These are phyloP conservation scores for Solanum megistacrolobum DNA, from an alignment of 257 asterid genomes.

Conservation along the genomic window DNA sequence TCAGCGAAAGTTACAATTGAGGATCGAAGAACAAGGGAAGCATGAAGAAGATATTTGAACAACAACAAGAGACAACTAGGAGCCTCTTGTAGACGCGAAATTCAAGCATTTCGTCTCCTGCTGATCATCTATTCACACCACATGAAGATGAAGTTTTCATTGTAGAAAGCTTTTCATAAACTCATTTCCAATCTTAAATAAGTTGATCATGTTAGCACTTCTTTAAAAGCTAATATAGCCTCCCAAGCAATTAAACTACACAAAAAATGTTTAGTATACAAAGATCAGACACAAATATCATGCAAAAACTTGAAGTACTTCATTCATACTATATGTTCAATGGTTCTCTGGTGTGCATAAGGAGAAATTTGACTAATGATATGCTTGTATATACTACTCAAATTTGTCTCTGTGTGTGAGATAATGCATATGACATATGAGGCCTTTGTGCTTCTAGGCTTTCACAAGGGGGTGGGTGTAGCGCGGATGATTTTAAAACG, in stretches of 20 bases:
- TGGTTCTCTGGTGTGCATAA: neutral
- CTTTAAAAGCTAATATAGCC: neutral
- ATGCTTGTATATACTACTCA: neutral
- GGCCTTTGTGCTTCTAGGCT: neutral
- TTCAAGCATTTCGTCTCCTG: slow-evolving; percentile 16
- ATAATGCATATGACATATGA: neutral
- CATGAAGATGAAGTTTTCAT: slow-evolving; percentile 8
- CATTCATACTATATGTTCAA: neutral
- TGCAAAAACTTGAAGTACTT: neutral
- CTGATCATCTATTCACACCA: slow-evolving; percentile 9
- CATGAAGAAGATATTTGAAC: slow-evolving; percentile 53
- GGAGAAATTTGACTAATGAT: neutral
- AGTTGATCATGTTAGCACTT: neutral
- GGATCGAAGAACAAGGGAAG: slow-evolving; percentile 61
- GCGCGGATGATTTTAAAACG: neutral
- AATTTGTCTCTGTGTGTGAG: neutral
- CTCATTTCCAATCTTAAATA: neutral
- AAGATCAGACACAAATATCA: too few species aligned
- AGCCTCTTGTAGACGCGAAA: slow-evolving; percentile 21
- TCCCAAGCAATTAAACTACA: neutral
- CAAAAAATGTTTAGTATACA: neutral
- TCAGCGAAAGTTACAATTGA: slow-evolving; percentile 48
- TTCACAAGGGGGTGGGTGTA: neutral
- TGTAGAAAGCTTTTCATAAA: neutral
- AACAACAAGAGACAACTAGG: slow-evolving; percentile 38